A percentile compares a stretch with the other conserved stretches of the same genome.
Evolutionary conservation across 352 stramenopile species (phyloP).

Genomic region (Plasmopara muralis): DNA sequence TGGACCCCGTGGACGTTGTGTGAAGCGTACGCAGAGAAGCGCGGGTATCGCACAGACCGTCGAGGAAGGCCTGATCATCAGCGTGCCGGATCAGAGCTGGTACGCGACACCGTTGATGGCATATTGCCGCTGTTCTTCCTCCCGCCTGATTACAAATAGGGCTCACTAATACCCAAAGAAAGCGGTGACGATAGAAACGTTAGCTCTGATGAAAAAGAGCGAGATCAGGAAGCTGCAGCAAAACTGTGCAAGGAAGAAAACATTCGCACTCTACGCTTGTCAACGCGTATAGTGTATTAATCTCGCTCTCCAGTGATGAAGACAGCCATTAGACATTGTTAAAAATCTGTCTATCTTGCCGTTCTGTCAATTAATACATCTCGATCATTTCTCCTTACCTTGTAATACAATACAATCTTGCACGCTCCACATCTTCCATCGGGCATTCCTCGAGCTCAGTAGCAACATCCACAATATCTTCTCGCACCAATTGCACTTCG

Average conservation of each 20-base stretch:
- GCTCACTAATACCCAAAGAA: conserved; percentile 10
- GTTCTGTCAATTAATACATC: too few relatives aligned
- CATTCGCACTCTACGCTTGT: conserved; percentile 37
- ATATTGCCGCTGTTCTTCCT: conserved; percentile 80
- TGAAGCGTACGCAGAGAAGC: conserved; percentile 80
- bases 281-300: conserved; percentile 75
- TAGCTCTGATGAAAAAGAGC: conserved; percentile 15
- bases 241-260: conserved; percentile 6
- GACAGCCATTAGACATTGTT: conserved; percentile 11
- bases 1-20: conserved; percentile 81
- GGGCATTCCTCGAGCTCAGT: conserved; percentile 43
- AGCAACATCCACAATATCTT: conserved; percentile 18
- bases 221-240: conserved; percentile 16
- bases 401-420: conserved; percentile 57
- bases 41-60: conserved; percentile 72
- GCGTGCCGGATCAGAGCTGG: conserved; percentile 69
- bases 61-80: conserved; percentile 75
- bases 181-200: conserved; percentile 14
- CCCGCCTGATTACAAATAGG: conserved; percentile 57
- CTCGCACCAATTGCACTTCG: conserved; percentile 23
- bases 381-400: conserved; percentile 6
- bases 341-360: too few relatives aligned
- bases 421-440: conserved; percentile 43
- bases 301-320: conserved; percentile 85
- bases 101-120: conserved; percentile 74